These are phyloP conservation scores for Talaromyces pinophilus DNA, from an alignment of 2,329 filamentous ascomycete species.

Conservation along the genomic window DNA sequence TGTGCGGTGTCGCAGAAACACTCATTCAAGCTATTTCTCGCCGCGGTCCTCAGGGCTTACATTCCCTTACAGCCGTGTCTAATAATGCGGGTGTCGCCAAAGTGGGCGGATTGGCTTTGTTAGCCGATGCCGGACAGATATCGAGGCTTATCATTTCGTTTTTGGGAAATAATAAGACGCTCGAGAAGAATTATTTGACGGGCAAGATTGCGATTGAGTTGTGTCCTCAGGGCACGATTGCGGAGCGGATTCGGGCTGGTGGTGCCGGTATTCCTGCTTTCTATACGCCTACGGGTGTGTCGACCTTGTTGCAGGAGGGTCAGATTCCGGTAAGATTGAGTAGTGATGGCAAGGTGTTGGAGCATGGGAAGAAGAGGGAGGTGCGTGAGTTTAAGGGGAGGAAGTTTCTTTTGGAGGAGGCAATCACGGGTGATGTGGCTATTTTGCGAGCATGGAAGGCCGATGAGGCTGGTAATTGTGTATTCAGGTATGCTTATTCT, in stretches of 20 bases:
- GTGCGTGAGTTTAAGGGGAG: slow-evolving; percentile 91
- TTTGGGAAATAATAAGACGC: slow-evolving; percentile 91
- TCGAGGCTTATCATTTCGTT: slow-evolving; percentile 91
- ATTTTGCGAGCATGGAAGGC: slow-evolving; percentile 93
- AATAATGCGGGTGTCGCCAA: slow-evolving; percentile 91
- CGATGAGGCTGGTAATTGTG: slow-evolving; percentile 86
- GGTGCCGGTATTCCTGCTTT: slow-evolving; percentile 91
- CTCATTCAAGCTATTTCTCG: slow-evolving; percentile 67
- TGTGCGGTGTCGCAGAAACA: slow-evolving; percentile 80
- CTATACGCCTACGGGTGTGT: slow-evolving; percentile 75
- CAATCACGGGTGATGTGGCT: slow-evolving; percentile 86
- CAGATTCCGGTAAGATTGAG: slow-evolving; percentile 82
- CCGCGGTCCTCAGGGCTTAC: slow-evolving; percentile 67
- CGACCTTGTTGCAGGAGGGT: slow-evolving; percentile 71
- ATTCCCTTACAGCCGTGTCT: slow-evolving; percentile 80
- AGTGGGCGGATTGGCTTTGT: slow-evolving; percentile 71
- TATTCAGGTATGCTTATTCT: slow-evolving; percentile 66
- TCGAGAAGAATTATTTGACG: slow-evolving; percentile 85
- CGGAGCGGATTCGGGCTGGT: slow-evolving; percentile 87
- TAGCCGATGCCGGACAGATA: slow-evolving; percentile 80
- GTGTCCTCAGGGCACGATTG: slow-evolving; percentile 87
- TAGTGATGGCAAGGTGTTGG: slow-evolving; percentile 69
- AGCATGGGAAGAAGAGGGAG: slow-evolving; percentile 63
- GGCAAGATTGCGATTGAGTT: slow-evolving; percentile 88
- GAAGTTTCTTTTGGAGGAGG: slow-evolving; percentile 83